Evolutionary conservation across 495 filamentous ascomycete species (phyloP), one percentile per base, ranked within the genome.

Genomic region (Neurospora sp.): DNA sequence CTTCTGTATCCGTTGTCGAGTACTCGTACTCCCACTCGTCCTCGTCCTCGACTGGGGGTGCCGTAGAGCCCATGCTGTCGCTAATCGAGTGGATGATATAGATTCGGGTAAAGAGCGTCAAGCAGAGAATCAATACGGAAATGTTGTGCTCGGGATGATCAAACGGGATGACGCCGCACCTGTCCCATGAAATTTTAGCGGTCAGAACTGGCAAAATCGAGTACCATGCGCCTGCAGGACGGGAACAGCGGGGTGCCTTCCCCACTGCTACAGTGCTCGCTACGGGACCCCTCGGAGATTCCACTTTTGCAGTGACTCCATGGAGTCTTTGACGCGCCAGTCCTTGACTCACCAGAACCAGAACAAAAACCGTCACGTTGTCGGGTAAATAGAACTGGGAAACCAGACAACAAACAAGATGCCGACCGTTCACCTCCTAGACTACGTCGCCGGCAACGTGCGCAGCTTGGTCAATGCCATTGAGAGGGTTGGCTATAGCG

Each of bases 381-480:
- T 16, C n/a, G 16, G 53, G 53, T 65, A 6, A 35, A 31, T 18
- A 65, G 6, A 65, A 18, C 27, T 35, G 53, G 53, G 53, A 37
- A 37, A 18, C 14, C 53, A 65, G 31, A 65, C 27, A 65, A 65
- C 53, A 35, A 31, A 40, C 72, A 85, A 74, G 69, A 97, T 97
- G 94, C 91, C 94, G 42, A 94, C 88, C 18, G 96, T 98, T 71
- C 91, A 99, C 84, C 86, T 99, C 69, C 89, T 99, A 42, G 94
- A 98, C 76, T 88, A 87, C 71, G 86, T 88, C 72, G 86, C 85
- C 68, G 96, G 96, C 74, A 99, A 99, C 83, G 89, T 98, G 72
- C 91, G 96, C 69, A 97, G 94, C 68, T 87, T 99, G 76, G 94
- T 94, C 79, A 99, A 99, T 84, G 96, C 96, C 75, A 96, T 99